Base-by-base conservation (phyloP, 2,329 filamentous ascomycete genomes). In the Colletotrichum navitas region DNA sequence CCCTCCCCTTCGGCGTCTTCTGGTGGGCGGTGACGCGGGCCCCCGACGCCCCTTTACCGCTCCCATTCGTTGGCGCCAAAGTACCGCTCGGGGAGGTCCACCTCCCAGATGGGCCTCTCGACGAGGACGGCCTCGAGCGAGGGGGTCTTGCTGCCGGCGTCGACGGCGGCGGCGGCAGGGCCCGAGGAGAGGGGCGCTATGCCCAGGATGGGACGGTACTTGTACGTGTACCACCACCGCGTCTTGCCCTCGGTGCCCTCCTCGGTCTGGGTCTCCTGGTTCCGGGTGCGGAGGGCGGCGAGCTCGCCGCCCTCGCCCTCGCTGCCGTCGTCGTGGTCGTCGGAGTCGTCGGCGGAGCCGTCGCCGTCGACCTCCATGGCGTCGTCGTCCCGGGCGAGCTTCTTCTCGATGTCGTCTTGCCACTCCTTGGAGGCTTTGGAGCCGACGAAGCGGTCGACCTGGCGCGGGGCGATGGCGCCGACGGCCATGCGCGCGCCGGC, bases 191-290 rank as follows among this genome's bases (percentile, higher is more conserved):
- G 81, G 54, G 85, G 84, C 45, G 89, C 86, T 47, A 91, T 83
- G 65, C 95, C 96, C 73, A 99, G 85, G 76, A 99, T 94, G n/a
- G 95, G 93, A 70, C 95, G 89, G 82, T 98, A 99, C 81, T 97
- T 97, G 86, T 93, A 94, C 6, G 95, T 97, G 79, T 91, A 90
- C 94, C 94, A 98, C 83, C 84, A 88, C 73, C 81, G 83, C 73
- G 77, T 77, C 73, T 77, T 76, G 68, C 75, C 77, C 56, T 74
- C 63, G 60, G 67, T 68, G 26, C 65, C 45, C 41, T 69, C 74
- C 58, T 76, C 76, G 34, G 60, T 60, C 61, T 72, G 67, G 34
- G 68, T 73, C 45, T 74, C 69, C 63, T 45, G 70, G 61, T 69
- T 66, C 74, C 76, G 74, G 73, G 77, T 77, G 70, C 80, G 79